phyloP scores from a whole-genome alignment of 257 asterid genomes.

The Ligustrum vulgare region DNA sequence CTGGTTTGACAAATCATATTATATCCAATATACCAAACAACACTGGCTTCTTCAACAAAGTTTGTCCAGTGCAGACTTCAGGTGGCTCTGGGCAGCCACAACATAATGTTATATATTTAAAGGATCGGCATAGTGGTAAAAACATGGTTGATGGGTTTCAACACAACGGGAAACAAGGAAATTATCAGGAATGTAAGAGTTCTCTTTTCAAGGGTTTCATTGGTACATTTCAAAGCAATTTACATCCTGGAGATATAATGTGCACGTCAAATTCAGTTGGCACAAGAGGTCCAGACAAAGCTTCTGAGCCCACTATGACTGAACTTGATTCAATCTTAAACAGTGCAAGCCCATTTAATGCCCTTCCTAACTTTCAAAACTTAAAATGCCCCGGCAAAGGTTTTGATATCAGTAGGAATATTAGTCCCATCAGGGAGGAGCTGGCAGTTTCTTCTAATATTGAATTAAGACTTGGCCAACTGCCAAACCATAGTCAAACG shows the following conservation, averaged over 20 bases:
- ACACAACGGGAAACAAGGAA: conserved; percentile 27
- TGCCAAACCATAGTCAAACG: conserved; percentile 35
- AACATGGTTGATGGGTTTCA: conserved; percentile 22
- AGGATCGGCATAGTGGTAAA: conserved; percentile 29
- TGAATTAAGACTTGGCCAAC: conserved; percentile 61
- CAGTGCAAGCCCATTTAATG: conserved; percentile 28
- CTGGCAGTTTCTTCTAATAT: conserved; percentile 42
- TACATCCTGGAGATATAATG: conserved; percentile 21
- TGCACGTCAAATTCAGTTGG: conserved; percentile 32
- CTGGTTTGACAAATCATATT: conserved; percentile 28
- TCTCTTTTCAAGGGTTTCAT: conserved; percentile 21
- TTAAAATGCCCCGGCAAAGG: conserved; percentile 30
- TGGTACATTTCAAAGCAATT: conserved; percentile 26
- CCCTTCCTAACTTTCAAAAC: conserved; percentile 30
- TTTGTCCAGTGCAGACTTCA: conserved; percentile 31
- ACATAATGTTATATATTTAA: conserved; percentile 22
- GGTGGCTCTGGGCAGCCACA: conserved; percentile 31
- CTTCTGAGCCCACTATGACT: conserved; percentile 30
- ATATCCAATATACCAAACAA: conserved; percentile 27
- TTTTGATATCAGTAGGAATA: conserved; percentile 21
- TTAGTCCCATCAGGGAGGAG: conserved; percentile 25
- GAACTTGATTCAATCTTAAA: conserved; percentile 24
- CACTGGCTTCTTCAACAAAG: conserved; percentile 29
- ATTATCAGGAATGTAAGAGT: conserved; percentile 25
- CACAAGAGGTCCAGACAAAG: conserved; percentile 26